These are phyloP conservation scores for Grosmannia serpens DNA, from an alignment of 2,329 filamentous ascomycete species.

Conservation along the genomic window DNA sequence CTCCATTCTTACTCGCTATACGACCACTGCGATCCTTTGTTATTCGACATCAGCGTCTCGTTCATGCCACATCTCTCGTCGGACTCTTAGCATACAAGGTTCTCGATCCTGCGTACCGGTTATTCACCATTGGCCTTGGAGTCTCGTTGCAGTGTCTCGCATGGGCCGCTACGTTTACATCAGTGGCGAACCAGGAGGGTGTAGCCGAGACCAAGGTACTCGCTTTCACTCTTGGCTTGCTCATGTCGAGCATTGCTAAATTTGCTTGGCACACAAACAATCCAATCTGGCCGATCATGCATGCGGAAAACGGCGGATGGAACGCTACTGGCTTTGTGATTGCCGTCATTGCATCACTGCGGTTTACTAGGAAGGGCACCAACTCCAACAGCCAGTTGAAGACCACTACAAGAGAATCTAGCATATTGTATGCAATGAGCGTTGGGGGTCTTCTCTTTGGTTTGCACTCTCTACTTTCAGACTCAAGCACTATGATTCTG, in stretches of 20 bases:
- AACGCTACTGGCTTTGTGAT: slow-evolving; percentile 73
- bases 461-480: slow-evolving; percentile 84
- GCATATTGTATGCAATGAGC: slow-evolving; percentile 56
- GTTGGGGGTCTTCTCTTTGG: slow-evolving; percentile 78
- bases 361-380: slow-evolving; percentile 60
- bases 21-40: slow-evolving; percentile 56
- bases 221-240: slow-evolving; percentile 69
- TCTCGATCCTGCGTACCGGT: slow-evolving; percentile 57
- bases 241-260: slow-evolving; percentile 79
- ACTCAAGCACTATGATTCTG: slow-evolving; percentile 96
- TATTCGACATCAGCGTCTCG: slow-evolving; percentile 54
- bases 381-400: slow-evolving; percentile 25
- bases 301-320: slow-evolving; percentile 80
- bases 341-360: slow-evolving; percentile 61
- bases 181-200: slow-evolving; percentile 61
- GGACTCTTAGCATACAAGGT: slow-evolving; percentile 74
- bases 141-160: slow-evolving; percentile 70
- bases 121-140: slow-evolving; percentile 72
- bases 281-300: slow-evolving; percentile 91
- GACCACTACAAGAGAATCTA: slow-evolving; percentile 5
- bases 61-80: slow-evolving; percentile 62
- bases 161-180: slow-evolving; percentile 73
- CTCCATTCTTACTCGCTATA: slow-evolving; percentile 68
- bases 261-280: slow-evolving; percentile 94
- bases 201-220: slow-evolving; percentile 73